Evolutionary conservation across 495 filamentous ascomycete genomes (phyloP).

Genomic region (Baudoinia panamericana): DNA sequence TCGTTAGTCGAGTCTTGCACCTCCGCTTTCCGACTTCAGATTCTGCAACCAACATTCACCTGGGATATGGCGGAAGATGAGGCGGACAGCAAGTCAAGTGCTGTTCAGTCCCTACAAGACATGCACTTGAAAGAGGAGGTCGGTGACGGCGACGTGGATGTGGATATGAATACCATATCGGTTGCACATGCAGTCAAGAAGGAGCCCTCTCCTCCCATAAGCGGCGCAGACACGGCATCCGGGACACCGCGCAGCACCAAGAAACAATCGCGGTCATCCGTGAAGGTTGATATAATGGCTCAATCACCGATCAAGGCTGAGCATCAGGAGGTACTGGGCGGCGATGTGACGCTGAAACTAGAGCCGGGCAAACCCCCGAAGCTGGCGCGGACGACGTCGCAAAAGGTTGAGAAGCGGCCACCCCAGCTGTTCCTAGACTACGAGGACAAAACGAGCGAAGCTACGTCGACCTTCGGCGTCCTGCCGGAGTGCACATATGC

Average conservation of each 20-base stretch:
- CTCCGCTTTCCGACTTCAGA: too few relatives aligned
- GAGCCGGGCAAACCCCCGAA: slow-evolving; percentile 56
- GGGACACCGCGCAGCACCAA: slow-evolving; percentile 2
- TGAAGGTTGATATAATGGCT: slow-evolving; percentile 27
- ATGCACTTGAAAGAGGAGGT: slow-evolving; percentile 25
- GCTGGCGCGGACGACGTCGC: slow-evolving; percentile 58
- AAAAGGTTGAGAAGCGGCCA: slow-evolving; percentile 48
- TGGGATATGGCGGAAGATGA: slow-evolving; percentile 25
- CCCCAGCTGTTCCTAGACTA: slow-evolving; percentile 55
- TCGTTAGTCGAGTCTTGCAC: too few relatives aligned
- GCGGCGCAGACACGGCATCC: background rate
- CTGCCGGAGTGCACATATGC: slow-evolving; percentile 77
- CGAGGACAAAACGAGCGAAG: slow-evolving; percentile 61
- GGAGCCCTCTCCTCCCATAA: slow-evolving; percentile 11
- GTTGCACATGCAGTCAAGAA: slow-evolving; percentile 6
- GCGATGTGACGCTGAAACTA: slow-evolving; percentile 48
- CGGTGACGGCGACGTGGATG: slow-evolving; percentile 16
- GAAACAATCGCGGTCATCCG: slow-evolving; percentile 30
- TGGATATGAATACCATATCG: slow-evolving; percentile 15
- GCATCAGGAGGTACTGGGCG: slow-evolving; percentile 38
- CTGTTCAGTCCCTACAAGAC: slow-evolving; percentile 24
- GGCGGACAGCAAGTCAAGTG: slow-evolving; percentile 19
- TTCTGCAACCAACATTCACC: too few relatives aligned
- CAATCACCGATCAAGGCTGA: slow-evolving; percentile 32
- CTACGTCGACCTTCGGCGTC: slow-evolving; percentile 61